These are phyloP conservation scores for Zygosaccharomyces siamensis DNA, from an alignment of 805 yeast genomes.

Conservation along the genomic window DNA sequence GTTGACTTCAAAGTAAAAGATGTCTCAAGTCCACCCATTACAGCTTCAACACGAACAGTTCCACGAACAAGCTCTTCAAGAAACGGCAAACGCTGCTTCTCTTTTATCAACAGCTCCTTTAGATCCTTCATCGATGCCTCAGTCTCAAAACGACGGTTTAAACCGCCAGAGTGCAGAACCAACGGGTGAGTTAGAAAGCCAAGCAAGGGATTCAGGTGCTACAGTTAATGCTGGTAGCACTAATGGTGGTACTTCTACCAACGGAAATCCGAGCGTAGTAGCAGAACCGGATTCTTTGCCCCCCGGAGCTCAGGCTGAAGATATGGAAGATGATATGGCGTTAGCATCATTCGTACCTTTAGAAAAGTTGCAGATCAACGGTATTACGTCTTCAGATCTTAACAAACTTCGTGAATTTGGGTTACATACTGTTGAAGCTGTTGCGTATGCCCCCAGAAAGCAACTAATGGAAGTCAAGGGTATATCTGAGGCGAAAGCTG, in stretches of 20 bases:
- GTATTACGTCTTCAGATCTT: slow-evolving; percentile 75
- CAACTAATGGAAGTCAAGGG: slow-evolving; percentile 76
- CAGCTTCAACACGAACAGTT: slow-evolving; percentile 5
- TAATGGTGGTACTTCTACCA: neutral
- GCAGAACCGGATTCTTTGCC: slow-evolving; percentile 2
- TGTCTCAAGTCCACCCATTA: slow-evolving; percentile 5
- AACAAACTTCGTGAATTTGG: slow-evolving; percentile 79
- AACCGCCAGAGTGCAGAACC: slow-evolving; percentile 1
- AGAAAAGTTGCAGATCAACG: slow-evolving; percentile 59
- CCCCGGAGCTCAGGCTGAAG: slow-evolving; percentile 18
- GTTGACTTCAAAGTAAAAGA: slow-evolving; percentile 3
- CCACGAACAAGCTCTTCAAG: slow-evolving; percentile 7
- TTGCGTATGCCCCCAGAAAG: slow-evolving; percentile 90
- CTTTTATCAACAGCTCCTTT: slow-evolving; percentile 27
- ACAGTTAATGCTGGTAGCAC: neutral
- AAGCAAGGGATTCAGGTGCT: neutral
- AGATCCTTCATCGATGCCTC: slow-evolving; percentile 18
- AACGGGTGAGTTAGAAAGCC: neutral
- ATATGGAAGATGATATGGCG: slow-evolving; percentile 49
- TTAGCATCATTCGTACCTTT: slow-evolving; percentile 34
- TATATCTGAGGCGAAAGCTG: slow-evolving; percentile 93
- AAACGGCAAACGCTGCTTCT: slow-evolving; percentile 10
- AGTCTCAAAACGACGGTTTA: slow-evolving; percentile 9
- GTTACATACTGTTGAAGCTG: slow-evolving; percentile 81
- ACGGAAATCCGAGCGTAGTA: slow-evolving; percentile 7